These are phyloP conservation scores for Nothopassalora personata DNA, from an alignment of 2,329 filamentous ascomycete species.

Conservation along the genomic window DNA sequence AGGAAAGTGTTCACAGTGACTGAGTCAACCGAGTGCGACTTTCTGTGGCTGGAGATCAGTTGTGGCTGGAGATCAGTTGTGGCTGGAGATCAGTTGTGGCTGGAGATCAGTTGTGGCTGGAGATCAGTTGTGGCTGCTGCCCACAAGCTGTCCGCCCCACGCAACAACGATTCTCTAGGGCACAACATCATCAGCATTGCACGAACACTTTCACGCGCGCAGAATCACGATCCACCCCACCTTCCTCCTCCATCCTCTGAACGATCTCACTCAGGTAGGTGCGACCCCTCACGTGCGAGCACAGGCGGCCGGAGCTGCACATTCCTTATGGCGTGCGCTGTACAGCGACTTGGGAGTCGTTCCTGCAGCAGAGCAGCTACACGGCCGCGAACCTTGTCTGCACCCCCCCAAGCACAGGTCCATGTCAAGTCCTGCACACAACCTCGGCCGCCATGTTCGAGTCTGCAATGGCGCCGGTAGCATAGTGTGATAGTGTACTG, in stretches of 20 bases:
- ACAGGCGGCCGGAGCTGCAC: neutral
- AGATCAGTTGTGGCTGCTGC: neutral
- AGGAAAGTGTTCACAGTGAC: neutral
- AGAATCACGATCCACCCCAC: neutral
- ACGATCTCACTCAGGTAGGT: neutral
- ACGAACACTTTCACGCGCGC: neutral
- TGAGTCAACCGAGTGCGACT: neutral
- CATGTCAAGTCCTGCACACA: neutral
- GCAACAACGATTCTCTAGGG: neutral
- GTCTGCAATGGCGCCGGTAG: neutral
- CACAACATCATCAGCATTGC: neutral
- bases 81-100: neutral
- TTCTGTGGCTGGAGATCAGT: neutral
- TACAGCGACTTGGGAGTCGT: neutral
- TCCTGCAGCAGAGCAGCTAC: constrained; percentile 8
- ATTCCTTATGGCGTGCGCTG: neutral
- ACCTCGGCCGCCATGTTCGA: neutral
- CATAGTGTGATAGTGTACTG: neutral
- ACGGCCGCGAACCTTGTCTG: constrained; percentile 11
- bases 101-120: too few species aligned
- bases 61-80: neutral
- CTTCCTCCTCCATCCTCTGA: neutral
- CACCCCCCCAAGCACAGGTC: neutral
- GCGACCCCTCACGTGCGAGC: neutral
- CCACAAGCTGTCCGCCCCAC: neutral